Conservation (phyloP, 2,329 filamentous ascomycete genomes). For the Calcarisporium arbuscula region DNA sequence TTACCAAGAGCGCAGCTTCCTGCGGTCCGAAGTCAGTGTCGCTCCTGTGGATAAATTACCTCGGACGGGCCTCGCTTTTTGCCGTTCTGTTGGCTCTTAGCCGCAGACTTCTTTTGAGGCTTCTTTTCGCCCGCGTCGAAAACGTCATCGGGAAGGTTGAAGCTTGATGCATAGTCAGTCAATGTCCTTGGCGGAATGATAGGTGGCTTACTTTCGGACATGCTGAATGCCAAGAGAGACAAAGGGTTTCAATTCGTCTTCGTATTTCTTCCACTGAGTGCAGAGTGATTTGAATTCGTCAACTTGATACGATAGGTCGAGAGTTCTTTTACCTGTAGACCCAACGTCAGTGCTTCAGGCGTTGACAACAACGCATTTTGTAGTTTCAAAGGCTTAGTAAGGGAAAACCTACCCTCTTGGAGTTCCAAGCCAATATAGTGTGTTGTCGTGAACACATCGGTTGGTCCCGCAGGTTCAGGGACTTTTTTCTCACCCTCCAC, state of each 20-base stretch:
- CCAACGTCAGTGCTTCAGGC: conserved; percentile 19
- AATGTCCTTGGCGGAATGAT: conserved; percentile 3
- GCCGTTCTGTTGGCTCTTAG: conserved; percentile 30
- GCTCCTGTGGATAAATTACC: conserved; percentile 26
- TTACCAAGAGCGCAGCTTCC: conserved; percentile 3
- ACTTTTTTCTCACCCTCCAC: conserved; percentile 24
- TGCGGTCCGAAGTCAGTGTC: conserved; percentile 6
- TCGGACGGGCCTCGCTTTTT: conserved; percentile 46
- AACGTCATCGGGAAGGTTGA: conserved; percentile 82
- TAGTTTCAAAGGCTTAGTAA: too few species aligned
- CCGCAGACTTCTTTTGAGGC: conserved; percentile 51
- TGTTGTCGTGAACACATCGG: conserved; percentile 74
- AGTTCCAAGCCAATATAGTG: conserved; percentile 90
- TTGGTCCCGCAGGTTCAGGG: conserved; percentile 21
- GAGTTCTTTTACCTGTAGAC: conserved; percentile 55
- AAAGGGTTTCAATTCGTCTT: conserved; percentile 57
- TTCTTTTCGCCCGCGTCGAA: conserved; percentile 75
- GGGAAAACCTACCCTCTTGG: conserved; percentile 55
- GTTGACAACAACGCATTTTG: background rate
- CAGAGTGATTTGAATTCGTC: conserved; percentile 82
- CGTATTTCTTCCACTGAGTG: conserved; percentile 67
- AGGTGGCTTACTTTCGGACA: conserved; percentile 67
- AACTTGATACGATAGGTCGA: conserved; percentile 77
- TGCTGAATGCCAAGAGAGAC: conserved; percentile 72
- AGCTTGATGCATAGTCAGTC: conserved; percentile 44